Conservation (phyloP, 345 rosid genomes). For the Linum usitatissimum region DNA sequence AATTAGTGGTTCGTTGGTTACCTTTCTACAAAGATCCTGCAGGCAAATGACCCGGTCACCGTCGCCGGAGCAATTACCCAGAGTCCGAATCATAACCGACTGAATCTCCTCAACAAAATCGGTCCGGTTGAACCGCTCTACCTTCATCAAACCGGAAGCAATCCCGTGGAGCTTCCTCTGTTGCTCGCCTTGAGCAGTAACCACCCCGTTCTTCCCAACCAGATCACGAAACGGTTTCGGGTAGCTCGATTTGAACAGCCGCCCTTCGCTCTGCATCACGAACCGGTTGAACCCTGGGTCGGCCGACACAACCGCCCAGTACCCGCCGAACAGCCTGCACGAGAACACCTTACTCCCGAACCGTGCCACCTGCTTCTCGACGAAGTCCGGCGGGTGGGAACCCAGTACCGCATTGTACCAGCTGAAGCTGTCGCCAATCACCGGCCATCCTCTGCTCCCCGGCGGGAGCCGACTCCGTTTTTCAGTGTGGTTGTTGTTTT, state of each 20-base stretch:
- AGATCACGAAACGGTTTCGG: slow-evolving; percentile 78
- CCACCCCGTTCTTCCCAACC: slow-evolving; percentile 77
- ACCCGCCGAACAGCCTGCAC: slow-evolving; percentile 61
- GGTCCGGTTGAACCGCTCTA: slow-evolving; percentile 56
- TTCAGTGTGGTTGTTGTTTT: not conserved
- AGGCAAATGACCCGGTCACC: slow-evolving; percentile 41
- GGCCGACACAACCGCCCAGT: slow-evolving; percentile 60
- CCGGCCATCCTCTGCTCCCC: slow-evolving; percentile 70
- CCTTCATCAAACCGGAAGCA: slow-evolving; percentile 70
- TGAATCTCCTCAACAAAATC: slow-evolving; percentile 50
- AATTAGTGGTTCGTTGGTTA: slow-evolving; percentile 19
- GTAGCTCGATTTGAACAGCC: slow-evolving; percentile 68
- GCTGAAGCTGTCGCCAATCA: slow-evolving; percentile 57
- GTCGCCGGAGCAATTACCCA: slow-evolving; percentile 24
- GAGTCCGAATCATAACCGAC: slow-evolving; percentile 36
- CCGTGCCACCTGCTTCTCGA: slow-evolving; percentile 44
- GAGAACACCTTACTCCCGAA: slow-evolving; percentile 59
- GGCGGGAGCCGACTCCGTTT: slow-evolving; percentile 34
- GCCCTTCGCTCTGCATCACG: slow-evolving; percentile 75
- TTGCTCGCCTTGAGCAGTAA: slow-evolving; percentile 68
- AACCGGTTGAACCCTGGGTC: slow-evolving; percentile 60
- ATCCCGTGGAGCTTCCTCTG: slow-evolving; percentile 69
- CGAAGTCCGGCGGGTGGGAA: slow-evolving; percentile 66
- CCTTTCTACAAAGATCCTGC: slow-evolving; percentile 84
- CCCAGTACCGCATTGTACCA: slow-evolving; percentile 77